phyloP scores from a whole-genome alignment of 768 basidiomycete species.

The Lactarius psammicola region DNA sequence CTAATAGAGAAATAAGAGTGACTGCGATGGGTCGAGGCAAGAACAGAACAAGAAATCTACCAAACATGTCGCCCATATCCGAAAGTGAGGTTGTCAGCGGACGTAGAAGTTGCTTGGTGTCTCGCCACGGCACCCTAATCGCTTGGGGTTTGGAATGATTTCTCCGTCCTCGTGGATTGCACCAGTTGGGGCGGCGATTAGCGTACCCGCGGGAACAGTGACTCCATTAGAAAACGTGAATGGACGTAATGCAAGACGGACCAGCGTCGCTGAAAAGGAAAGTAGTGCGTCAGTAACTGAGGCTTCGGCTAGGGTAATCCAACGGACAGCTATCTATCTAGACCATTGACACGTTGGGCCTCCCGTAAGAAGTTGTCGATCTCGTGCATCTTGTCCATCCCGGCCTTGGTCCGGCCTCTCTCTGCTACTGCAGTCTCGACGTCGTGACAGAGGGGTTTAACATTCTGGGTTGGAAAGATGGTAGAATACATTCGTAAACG shows the following conservation, averaged over 20 bases:
- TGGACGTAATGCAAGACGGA: conserved; percentile 32
- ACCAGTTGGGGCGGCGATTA: conserved; percentile 35
- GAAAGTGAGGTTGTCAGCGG: conserved; percentile 36
- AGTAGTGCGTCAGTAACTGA: not conserved
- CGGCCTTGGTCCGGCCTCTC: conserved; percentile 28
- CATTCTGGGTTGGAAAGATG: conserved; percentile 31
- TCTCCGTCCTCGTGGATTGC: conserved; percentile 42
- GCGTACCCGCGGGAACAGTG: conserved; percentile 40
- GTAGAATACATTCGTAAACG: conserved; percentile 24
- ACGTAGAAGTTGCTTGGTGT: conserved; percentile 33
- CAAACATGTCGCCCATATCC: conserved; percentile 32
- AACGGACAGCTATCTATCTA: conserved; percentile 17
- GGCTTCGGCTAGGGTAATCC: too few species aligned
- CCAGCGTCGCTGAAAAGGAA: conserved; percentile 22
- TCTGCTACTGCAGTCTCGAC: conserved; percentile 21
- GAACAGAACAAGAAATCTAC: too few species aligned
- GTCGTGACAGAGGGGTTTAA: conserved; percentile 31
- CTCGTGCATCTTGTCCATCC: conserved; percentile 29
- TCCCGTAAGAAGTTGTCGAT: conserved; percentile 34
- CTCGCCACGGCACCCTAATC: conserved; percentile 24
- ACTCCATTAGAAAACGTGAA: conserved; percentile 38
- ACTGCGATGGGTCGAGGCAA: too few species aligned
- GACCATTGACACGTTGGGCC: conserved; percentile 22
- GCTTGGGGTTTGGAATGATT: conserved; percentile 43
- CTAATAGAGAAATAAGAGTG: too few species aligned